A percentile compares a stretch with the other conserved stretches of the same genome.
These are phyloP conservation scores for Podaxis sp. DNA, from an alignment of 768 basidiomycete genomes.

Conservation along the genomic window DNA sequence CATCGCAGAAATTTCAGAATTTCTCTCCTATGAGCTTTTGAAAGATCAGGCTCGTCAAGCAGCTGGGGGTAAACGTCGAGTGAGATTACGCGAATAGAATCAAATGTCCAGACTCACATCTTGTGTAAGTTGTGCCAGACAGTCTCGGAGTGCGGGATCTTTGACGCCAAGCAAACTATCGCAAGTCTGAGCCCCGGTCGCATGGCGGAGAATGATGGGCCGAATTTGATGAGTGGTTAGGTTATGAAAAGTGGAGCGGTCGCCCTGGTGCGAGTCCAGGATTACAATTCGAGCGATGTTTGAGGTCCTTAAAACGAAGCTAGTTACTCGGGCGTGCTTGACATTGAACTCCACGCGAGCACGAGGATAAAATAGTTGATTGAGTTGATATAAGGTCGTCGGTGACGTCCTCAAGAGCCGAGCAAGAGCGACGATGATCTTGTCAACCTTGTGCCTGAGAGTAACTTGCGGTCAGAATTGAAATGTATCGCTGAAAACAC, in stretches of 20 bases:
- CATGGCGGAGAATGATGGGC: not conserved
- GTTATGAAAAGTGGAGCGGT: not conserved
- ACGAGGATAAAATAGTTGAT: not conserved
- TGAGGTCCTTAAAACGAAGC: not conserved
- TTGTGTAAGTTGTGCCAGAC: not conserved
- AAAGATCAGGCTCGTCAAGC: not conserved
- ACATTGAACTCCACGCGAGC: not conserved
- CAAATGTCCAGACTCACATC: not conserved
- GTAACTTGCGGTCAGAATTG: not conserved
- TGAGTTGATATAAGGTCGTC: not conserved
- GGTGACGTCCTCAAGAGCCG: not conserved
- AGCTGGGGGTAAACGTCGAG: not conserved
- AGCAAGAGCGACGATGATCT: not conserved
- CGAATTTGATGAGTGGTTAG: not conserved
- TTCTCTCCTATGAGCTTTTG: not conserved
- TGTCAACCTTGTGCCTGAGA: not conserved
- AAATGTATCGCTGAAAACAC: not conserved
- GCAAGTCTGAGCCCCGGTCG: not conserved
- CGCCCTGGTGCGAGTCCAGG: not conserved
- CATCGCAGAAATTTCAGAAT: not conserved
- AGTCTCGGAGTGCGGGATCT: not conserved
- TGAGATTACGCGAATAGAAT: too few relatives aligned
- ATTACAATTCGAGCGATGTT: not conserved
- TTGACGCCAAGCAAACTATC: not conserved
- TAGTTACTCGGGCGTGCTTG: not conserved